Evolutionary conservation across 768 basidiomycete genomes (phyloP).

Genomic region (Gloeostereum incarnatum): DNA sequence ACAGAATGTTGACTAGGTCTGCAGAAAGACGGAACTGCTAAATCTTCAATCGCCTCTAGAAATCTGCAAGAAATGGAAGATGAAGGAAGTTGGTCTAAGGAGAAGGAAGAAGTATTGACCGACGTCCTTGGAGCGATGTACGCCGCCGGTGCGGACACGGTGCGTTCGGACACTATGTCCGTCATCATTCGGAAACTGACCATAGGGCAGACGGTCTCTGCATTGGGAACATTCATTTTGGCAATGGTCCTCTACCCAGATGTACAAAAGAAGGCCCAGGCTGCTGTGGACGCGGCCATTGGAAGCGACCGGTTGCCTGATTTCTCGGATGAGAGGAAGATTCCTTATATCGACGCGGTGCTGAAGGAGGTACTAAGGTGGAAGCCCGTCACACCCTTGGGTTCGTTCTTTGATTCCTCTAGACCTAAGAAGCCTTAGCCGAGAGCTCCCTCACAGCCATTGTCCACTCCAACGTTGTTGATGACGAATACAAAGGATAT

Average conservation of each 20-base stretch:
- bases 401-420: not conserved
- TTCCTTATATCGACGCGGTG: slow-evolving; percentile 12
- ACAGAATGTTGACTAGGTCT: not conserved
- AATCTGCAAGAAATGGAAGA: slow-evolving; percentile 9
- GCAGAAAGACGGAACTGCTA: slow-evolving; percentile 9
- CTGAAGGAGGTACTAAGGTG: slow-evolving; percentile 11
- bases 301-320: slow-evolving; percentile 9
- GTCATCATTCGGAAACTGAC: not conserved
- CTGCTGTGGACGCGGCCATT: slow-evolving; percentile 13
- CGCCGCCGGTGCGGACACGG: slow-evolving; percentile 2
- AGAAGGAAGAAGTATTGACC: slow-evolving; percentile 4
- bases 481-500: slow-evolving; percentile 14
- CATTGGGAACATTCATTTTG: slow-evolving; percentile 9
- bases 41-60: slow-evolving; percentile 10
- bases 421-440: not conserved
- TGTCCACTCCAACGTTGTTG: slow-evolving; percentile 9
- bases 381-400: slow-evolving; percentile 8
- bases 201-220: slow-evolving; percentile 8
- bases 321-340: slow-evolving; percentile 7
- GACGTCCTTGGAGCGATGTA: slow-evolving; percentile 1
- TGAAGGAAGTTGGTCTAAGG: not conserved
- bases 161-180: not conserved
- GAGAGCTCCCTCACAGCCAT: slow-evolving; percentile 5
- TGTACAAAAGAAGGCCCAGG: slow-evolving; percentile 11
- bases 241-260: slow-evolving; percentile 12